These are phyloP conservation scores for Aechmea fasciata DNA, from an alignment of 176 grass and related monocot species.

Conservation along the genomic window DNA sequence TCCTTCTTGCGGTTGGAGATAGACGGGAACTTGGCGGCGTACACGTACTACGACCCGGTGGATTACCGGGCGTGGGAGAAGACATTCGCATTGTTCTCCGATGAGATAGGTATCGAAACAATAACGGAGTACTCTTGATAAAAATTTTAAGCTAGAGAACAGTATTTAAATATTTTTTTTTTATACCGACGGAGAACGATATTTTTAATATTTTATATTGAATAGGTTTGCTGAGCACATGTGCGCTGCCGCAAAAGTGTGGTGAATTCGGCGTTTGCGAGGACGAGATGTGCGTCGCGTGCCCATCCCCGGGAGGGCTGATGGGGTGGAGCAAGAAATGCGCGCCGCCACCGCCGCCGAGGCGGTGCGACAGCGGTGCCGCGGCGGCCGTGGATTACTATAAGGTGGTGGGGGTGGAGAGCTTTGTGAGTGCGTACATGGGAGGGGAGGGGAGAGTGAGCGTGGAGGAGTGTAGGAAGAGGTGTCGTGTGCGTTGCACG, in stretches of 20 bases:
- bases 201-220: no score
- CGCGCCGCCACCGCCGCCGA: neutral
- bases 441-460: conserved; percentile 15
- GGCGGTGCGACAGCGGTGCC: neutral
- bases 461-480: conserved; percentile 24
- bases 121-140: no score
- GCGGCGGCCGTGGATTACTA: conserved; percentile 12
- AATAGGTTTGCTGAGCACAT: conserved; percentile 5
- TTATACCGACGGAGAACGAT: no score
- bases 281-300: conserved; percentile 30
- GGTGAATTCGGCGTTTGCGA: conserved; percentile 19
- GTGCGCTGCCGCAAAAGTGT: conserved; percentile 21
- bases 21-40: conserved; percentile 31
- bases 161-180: no score
- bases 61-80: conserved; percentile 27
- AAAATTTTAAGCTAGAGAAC: no score
- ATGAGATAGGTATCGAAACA: neutral
- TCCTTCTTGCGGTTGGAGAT: conserved; percentile 29
- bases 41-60: conserved; percentile 41
- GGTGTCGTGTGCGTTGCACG: conserved; percentile 17
- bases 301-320: conserved; percentile 20
- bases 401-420: conserved; percentile 22
- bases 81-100: conserved; percentile 33
- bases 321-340: conserved; percentile 23
- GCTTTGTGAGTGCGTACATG: conserved; percentile 15